Conservation (phyloP, 192 early-diverging fungal genomes). For the Linnemannia elongata region DNA sequence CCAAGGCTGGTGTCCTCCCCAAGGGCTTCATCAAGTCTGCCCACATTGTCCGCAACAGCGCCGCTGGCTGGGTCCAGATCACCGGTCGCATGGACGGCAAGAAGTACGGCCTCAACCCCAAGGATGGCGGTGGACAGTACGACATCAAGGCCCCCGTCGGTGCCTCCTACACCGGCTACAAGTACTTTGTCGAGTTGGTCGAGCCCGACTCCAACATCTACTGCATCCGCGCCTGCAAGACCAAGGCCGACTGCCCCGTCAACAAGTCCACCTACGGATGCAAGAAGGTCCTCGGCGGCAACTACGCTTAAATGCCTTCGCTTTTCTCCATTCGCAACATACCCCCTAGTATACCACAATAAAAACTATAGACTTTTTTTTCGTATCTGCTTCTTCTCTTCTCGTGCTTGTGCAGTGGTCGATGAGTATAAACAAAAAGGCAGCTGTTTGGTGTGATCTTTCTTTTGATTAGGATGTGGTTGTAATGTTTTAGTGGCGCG, state of each 20-base stretch:
- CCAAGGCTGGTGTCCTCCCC: slow-evolving; percentile 50
- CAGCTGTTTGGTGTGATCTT: background rate
- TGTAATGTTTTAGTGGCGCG: slow-evolving; percentile 13
- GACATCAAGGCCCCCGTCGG: slow-evolving; percentile 63
- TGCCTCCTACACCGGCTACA: slow-evolving; percentile 60
- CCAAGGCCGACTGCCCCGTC: slow-evolving; percentile 50
- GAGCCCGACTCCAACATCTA: slow-evolving; percentile 63
- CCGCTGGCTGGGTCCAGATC: slow-evolving; percentile 61
- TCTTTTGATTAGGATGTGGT: background rate
- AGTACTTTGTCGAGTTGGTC: slow-evolving; percentile 66
- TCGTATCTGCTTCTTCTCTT: background rate
- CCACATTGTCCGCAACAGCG: slow-evolving; percentile 39
- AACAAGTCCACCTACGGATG: slow-evolving; percentile 52
- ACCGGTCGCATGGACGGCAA: slow-evolving; percentile 63
- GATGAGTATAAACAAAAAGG: background rate
- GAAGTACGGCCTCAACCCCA: slow-evolving; percentile 50
- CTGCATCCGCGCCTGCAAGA: slow-evolving; percentile 64
- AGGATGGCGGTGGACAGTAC: slow-evolving; percentile 67
- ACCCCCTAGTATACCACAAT: background rate
- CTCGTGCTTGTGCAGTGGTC: background rate
- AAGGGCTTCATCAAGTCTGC: slow-evolving; percentile 61
- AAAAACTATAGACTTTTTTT: slow-evolving; percentile 1
- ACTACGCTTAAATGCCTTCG: slow-evolving; percentile 19
- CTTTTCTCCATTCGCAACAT: background rate
- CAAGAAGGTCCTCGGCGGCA: slow-evolving; percentile 40